Percentiles rank a stretch among this genome's conserved stretches.
Conservation (phyloP, 2,329 filamentous ascomycete genomes). For the Aplosporella prunicola region DNA sequence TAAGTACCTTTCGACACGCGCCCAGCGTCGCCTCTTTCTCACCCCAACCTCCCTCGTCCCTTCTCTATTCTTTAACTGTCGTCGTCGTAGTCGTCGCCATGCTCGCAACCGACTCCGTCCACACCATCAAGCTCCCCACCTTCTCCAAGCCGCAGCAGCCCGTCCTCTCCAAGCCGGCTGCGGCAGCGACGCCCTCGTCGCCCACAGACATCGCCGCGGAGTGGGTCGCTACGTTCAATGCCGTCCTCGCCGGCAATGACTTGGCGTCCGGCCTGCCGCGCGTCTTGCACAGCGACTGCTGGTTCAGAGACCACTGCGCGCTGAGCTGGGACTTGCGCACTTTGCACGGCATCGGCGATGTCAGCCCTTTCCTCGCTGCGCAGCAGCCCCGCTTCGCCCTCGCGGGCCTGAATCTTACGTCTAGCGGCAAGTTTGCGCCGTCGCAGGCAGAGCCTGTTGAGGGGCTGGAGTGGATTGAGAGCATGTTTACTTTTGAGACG, state of each 20-base stretch:
- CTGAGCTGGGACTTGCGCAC: slow-evolving; percentile 49
- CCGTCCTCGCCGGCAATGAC: slow-evolving; percentile 14
- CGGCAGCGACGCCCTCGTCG: slow-evolving; percentile 5
- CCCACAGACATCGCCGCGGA: slow-evolving; percentile 18
- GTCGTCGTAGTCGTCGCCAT: too few species aligned
- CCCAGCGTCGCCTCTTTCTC: too few species aligned
- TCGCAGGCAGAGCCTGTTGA: slow-evolving; percentile 41
- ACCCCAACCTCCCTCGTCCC: too few species aligned
- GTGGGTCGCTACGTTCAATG: slow-evolving; percentile 22
- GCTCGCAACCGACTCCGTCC: slow-evolving; percentile 17
- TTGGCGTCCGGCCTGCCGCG: slow-evolving; percentile 14
- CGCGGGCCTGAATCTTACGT: slow-evolving; percentile 19
- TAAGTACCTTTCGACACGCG: too few species aligned
- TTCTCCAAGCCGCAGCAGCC: slow-evolving; percentile 17
- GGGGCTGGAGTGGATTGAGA: slow-evolving; percentile 46
- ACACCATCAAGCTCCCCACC: slow-evolving; percentile 20
- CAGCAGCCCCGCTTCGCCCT: slow-evolving; percentile 32
- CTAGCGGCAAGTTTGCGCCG: slow-evolving; percentile 38
- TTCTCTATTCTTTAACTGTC: too few species aligned
- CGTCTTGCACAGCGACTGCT: slow-evolving; percentile 39
- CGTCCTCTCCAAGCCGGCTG: slow-evolving; percentile 13
- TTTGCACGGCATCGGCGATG: slow-evolving; percentile 34
- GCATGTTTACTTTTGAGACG: slow-evolving; percentile 48
- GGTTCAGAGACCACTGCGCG: slow-evolving; percentile 51
- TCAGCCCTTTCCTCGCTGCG: slow-evolving; percentile 32